Conservation (phyloP, 805 yeast genomes). For the Starmerella sirachaensis region DNA sequence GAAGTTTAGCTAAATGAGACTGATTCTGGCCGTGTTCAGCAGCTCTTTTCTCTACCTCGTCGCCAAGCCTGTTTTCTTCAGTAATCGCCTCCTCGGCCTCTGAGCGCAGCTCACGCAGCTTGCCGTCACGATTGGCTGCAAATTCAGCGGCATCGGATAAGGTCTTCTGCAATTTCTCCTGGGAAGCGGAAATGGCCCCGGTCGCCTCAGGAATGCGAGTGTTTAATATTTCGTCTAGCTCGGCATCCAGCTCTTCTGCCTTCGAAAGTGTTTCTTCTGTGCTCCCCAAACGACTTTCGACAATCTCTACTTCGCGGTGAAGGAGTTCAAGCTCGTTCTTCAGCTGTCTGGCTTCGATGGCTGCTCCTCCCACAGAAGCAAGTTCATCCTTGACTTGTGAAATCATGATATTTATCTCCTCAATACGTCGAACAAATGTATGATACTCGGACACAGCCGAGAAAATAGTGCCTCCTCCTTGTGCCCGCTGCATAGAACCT, state of each 20-base stretch:
- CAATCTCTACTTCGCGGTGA: slow-evolving; percentile 8
- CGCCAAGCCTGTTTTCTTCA: slow-evolving; percentile 4
- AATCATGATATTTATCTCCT: neutral
- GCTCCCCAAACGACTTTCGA: neutral
- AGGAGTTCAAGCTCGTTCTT: slow-evolving; percentile 13
- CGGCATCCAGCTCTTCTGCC: neutral
- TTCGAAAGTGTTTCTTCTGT: neutral
- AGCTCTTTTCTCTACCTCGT: slow-evolving; percentile 2
- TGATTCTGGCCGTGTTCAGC: slow-evolving; percentile 10
- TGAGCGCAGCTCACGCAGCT: slow-evolving; percentile 43
- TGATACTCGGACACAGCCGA: slow-evolving; percentile 8
- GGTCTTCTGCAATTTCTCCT: slow-evolving; percentile 38
- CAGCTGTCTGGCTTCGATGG: slow-evolving; percentile 7
- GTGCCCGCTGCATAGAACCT: slow-evolving; percentile 10
- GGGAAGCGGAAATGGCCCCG: slow-evolving; percentile 22
- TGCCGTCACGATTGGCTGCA: slow-evolving; percentile 63
- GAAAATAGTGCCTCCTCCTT: slow-evolving; percentile 5
- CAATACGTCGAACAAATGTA: slow-evolving; percentile 1
- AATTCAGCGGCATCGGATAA: slow-evolving; percentile 77
- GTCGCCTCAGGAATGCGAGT: slow-evolving; percentile 2
- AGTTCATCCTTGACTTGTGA: neutral
- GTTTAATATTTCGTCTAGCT: neutral
- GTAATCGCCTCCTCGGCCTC: slow-evolving; percentile 27
- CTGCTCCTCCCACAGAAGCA: neutral
- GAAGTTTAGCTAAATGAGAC: slow-evolving; percentile 9